Percentiles rank a stretch among this genome's conserved stretches.
phyloP scores from a whole-genome alignment of 129 eudicot species.

The Sambucus nigra region DNA sequence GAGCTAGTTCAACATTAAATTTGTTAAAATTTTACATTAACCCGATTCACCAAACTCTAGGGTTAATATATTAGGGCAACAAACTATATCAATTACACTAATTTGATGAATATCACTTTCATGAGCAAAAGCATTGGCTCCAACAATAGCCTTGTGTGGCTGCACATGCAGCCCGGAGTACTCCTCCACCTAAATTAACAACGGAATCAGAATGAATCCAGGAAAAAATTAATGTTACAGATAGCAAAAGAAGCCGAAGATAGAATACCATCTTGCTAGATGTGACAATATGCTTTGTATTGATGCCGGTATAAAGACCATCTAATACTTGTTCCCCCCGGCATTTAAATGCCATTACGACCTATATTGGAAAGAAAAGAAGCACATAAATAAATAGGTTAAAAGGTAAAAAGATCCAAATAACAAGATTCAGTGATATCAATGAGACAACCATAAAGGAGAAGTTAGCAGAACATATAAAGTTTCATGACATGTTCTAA shows the following conservation, averaged over 20 bases:
- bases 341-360: constrained; percentile 89
- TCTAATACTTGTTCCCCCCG: constrained; percentile 55
- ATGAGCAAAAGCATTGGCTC: constrained; percentile 98
- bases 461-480: not conserved
- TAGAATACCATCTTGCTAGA: constrained; percentile 85
- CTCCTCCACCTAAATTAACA: constrained; percentile 64
- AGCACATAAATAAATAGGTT: not conserved
- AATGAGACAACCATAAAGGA: not conserved
- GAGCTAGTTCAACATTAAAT: too few species aligned
- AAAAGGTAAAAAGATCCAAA: not conserved
- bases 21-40: too few species aligned
- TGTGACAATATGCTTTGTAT: constrained; percentile 63
- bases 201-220: not conserved
- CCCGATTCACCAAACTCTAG: too few species aligned
- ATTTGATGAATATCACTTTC: constrained; percentile 98
- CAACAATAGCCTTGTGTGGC: constrained; percentile 97
- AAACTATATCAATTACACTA: constrained; percentile 13
- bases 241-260: not conserved
- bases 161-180: constrained; percentile 73
- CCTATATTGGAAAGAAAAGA: constrained; percentile 34
- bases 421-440: not conserved
- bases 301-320: constrained; percentile 79
- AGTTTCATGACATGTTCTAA: not conserved
- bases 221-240: not conserved
- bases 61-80: too few species aligned